A percentile compares a stretch with the other conserved stretches of the same genome.
Conservation (phyloP, 2,329 filamentous ascomycete species). For the Passalora sequoiae region DNA sequence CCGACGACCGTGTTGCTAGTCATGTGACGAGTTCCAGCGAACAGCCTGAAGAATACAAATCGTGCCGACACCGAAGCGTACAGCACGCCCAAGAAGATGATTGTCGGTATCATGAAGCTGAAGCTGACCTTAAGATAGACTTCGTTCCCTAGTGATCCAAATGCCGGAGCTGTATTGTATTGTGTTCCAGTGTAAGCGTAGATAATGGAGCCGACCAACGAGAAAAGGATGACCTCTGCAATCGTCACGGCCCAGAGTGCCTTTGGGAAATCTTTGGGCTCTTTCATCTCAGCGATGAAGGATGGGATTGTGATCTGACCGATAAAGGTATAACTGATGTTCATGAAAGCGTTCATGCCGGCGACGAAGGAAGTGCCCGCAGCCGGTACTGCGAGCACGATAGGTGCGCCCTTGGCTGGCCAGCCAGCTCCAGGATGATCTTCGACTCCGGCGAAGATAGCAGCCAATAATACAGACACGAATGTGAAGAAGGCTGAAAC, state of each 20-base stretch:
- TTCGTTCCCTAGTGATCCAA: constrained; percentile 70
- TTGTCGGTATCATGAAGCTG: constrained; percentile 90
- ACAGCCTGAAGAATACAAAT: constrained; percentile 87
- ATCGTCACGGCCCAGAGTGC: constrained; percentile 87
- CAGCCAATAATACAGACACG: constrained; percentile 76
- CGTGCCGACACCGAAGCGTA: constrained; percentile 87
- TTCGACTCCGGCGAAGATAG: constrained; percentile 75
- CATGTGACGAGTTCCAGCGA: constrained; percentile 74
- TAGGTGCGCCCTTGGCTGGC: constrained; percentile 52
- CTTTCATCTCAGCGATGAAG: constrained; percentile 92
- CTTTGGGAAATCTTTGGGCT: constrained; percentile 79
- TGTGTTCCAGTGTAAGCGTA: constrained; percentile 87
- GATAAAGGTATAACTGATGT: constrained; percentile 95
- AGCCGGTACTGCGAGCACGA: constrained; percentile 63
- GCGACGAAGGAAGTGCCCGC: constrained; percentile 71
- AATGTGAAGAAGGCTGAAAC: constrained; percentile 84
- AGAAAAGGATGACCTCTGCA: constrained; percentile 80
- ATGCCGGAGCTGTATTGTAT: constrained; percentile 82
- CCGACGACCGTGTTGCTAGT: constrained; percentile 73
- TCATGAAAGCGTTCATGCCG: constrained; percentile 83
- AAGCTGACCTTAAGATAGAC: constrained; percentile 83
- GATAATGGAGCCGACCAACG: constrained; percentile 71
- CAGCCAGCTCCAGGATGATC: constrained; percentile 58
- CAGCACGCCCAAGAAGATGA: constrained; percentile 85
- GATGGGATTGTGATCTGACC: constrained; percentile 90